Base-by-base conservation (phyloP, 108 stramenopile genomes). In the Craspedostauros australis region DNA sequence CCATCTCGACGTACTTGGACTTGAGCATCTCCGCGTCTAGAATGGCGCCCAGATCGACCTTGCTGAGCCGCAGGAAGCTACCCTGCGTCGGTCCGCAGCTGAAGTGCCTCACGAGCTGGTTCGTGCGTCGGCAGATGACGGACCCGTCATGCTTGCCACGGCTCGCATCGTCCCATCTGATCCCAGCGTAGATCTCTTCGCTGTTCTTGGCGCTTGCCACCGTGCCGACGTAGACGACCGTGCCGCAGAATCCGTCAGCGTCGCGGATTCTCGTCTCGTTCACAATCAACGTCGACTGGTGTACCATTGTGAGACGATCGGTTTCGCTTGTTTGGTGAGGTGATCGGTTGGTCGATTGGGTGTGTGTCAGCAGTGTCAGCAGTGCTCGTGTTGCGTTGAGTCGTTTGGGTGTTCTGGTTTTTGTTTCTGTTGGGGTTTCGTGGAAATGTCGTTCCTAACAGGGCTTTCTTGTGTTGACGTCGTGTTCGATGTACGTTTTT, bases 91-190 rank as follows among this genome's bases (percentile, higher is more conserved):
- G 57, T 31, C 60, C 51, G 25, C 71, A 64, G 50, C 58, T 60
- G 62, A 94, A 94, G 52, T 88, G 87, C 3, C 85, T 71, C 11
- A 88, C 81, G 2, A 94, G 37, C 41, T 59, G 50, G 54, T 85
- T 84, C 24, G 82, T 87, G n/a, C 15, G 18, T 30, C 83, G 69
- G 60, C 76, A 83, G 32, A 91, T 76, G 29, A 90, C 88, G 21
- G 63, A 66, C 20, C 93, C 93, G 65, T 94, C 88, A 59, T 94
- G 93, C 57, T 90, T 94, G 25, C 93, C 93, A 12, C 93, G 58
- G 4, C 77, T 75, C 24, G 40, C 37, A 56, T 88, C 88, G 54
- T 94, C 93, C 93, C 93, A 94, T 1, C 72, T 63, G 23, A 94
- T 74, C n/a, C 93, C 93, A 22, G 72, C 80, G 50, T 90, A 94